A percentile compares a stretch with the other conserved stretches of the same genome.
Conservation (phyloP, 495 filamentous ascomycete genomes). For the Penicillium alfredii region DNA sequence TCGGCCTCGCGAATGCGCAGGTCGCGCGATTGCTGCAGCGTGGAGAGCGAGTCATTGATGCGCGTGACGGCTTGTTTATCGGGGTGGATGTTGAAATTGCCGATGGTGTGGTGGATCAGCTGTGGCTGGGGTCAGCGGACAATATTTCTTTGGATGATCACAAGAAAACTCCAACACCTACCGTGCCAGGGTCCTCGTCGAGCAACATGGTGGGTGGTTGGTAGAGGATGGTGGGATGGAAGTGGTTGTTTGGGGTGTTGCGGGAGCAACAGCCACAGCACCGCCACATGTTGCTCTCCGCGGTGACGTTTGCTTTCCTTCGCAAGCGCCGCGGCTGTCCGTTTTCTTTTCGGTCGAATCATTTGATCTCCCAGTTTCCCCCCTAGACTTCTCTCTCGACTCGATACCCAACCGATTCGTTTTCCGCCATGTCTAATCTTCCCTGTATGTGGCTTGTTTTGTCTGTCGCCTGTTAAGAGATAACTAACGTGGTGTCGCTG, state of each 20-base stretch:
- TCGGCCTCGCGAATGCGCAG: conserved; percentile 69
- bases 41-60: conserved; percentile 74
- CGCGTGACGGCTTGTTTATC: conserved; percentile 83
- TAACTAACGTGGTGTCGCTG: conserved; percentile 10
- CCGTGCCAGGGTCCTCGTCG: conserved; percentile 87
- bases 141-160: not conserved
- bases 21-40: conserved; percentile 71
- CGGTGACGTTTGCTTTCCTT: conserved; percentile 28
- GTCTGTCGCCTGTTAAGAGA: conserved; percentile 12
- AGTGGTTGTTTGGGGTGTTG: conserved; percentile 32
- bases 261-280: conserved; percentile 47
- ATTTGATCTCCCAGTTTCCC: too few species aligned
- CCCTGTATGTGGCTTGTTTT: conserved; percentile 55
- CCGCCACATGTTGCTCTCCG: conserved; percentile 40
- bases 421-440: conserved; percentile 55
- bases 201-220: conserved; percentile 69
- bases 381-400: not conserved
- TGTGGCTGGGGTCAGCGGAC: conserved; percentile 29
- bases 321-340: too few species aligned
- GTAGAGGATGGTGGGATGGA: not conserved
- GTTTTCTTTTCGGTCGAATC: too few species aligned
- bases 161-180: conserved; percentile 33
- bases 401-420: not conserved
- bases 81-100: conserved; percentile 88
- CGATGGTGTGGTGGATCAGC: conserved; percentile 85